phyloP scores from a whole-genome alignment of 2,329 filamentous ascomycete species.

The Diaporthe sp. region DNA sequence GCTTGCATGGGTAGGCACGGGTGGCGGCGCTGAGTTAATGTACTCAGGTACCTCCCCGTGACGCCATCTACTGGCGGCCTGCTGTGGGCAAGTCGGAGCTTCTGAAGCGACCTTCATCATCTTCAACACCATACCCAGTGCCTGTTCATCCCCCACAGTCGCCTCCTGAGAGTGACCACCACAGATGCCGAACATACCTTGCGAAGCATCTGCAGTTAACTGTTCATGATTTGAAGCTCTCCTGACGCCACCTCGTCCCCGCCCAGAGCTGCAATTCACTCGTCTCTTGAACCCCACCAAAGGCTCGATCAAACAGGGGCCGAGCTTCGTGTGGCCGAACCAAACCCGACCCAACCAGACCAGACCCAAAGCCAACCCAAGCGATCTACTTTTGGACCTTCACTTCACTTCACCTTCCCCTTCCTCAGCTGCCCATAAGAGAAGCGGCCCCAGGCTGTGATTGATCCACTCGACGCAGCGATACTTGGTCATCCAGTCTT shows the following conservation, averaged over 20 bases:
- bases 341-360: not conserved
- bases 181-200: not conserved
- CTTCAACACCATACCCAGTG: not conserved
- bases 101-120: constrained; percentile 11
- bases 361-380: constrained; percentile 21
- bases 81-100: constrained; percentile 6
- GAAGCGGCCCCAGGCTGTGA: not conserved
- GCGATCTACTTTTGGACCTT: constrained; percentile 2
- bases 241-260: not conserved
- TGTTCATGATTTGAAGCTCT: not conserved
- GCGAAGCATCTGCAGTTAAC: not conserved
- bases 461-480: not conserved
- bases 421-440: not conserved
- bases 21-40: not conserved
- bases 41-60: constrained; percentile 23
- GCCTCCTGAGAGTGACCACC: not conserved
- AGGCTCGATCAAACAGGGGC: constrained; percentile 30
- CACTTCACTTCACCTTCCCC: not conserved
- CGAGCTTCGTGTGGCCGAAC: constrained; percentile 20
- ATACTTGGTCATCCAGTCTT: not conserved
- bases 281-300: constrained; percentile 21
- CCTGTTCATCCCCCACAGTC: not conserved
- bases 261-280: not conserved
- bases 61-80: constrained; percentile 30
- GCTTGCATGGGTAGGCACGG: not conserved